A percentile compares a stretch with the other conserved stretches of the same genome.
These are phyloP conservation scores for Scenedesmus sp. DNA, from an alignment of 163 green algal genomes.

Conservation along the genomic window DNA sequence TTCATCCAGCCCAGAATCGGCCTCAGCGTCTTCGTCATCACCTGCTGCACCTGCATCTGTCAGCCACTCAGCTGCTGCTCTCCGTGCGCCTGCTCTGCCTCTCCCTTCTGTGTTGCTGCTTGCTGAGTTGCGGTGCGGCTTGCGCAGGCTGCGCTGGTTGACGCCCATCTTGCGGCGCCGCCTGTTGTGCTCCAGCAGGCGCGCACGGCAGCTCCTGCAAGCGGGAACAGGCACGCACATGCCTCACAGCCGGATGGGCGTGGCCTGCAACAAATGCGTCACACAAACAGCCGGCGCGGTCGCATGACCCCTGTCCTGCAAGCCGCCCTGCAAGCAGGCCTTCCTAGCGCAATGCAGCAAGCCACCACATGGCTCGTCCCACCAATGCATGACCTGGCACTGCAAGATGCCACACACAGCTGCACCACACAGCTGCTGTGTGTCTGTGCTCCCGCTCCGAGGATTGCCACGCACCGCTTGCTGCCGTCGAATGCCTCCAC, in stretches of 20 bases:
- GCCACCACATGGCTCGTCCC: no score
- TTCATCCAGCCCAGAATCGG: neutral
- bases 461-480: constrained; percentile 61
- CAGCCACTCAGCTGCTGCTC: neutral
- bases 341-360: no score
- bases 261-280: neutral
- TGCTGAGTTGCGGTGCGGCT: constrained; percentile 10
- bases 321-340: no score
- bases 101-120: neutral
- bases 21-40: neutral
- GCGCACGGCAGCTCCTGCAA: constrained; percentile 74
- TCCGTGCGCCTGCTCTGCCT: neutral
- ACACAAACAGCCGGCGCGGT: no score
- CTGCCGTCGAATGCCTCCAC: constrained; percentile 83
- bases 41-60: constrained; percentile 5
- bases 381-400: neutral
- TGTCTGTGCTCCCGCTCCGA: neutral
- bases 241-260: neutral
- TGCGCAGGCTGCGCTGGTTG: neutral
- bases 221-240: neutral
- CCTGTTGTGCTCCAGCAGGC: constrained; percentile 85
- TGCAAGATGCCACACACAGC: neutral
- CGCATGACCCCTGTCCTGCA: no score
- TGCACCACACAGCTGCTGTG: neutral
- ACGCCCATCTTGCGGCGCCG: constrained; percentile 69